Conservation (phyloP, 768 basidiomycete species). For the Tephrocybe sp. region DNA sequence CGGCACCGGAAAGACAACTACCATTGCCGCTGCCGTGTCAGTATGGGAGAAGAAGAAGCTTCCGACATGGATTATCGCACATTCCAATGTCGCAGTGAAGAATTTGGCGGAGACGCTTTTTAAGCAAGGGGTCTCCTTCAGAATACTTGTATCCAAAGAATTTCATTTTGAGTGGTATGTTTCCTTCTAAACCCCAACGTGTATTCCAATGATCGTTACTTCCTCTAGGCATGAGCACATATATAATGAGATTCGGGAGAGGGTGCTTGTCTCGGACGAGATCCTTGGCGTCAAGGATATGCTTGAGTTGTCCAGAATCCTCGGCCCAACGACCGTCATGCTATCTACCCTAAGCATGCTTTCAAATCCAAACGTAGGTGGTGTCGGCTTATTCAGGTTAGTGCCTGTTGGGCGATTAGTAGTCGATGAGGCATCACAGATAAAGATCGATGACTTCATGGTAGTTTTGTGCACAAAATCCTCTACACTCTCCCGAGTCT, state of each 20-base stretch:
- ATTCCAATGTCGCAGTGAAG: slow-evolving; percentile 51
- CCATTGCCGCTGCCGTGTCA: slow-evolving; percentile 41
- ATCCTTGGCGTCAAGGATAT: slow-evolving; percentile 24
- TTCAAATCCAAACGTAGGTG: slow-evolving; percentile 39
- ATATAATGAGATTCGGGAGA: slow-evolving; percentile 30
- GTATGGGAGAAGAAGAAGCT: slow-evolving; percentile 27
- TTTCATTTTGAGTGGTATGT: slow-evolving; percentile 47
- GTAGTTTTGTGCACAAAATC: slow-evolving; percentile 21
- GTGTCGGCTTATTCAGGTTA: slow-evolving; percentile 29
- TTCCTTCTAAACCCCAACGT: background rate
- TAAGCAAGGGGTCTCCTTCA: slow-evolving; percentile 34
- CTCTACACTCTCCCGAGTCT: background rate
- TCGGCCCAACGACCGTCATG: slow-evolving; percentile 32
- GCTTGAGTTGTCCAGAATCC: slow-evolving; percentile 19
- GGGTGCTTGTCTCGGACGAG: slow-evolving; percentile 40
- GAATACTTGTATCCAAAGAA: slow-evolving; percentile 43
- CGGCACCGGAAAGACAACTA: slow-evolving; percentile 52
- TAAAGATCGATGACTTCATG: slow-evolving; percentile 45
- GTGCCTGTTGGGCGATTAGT: slow-evolving; percentile 44
- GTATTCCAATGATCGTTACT: background rate
- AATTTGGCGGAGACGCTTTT: slow-evolving; percentile 44
- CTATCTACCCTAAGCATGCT: slow-evolving; percentile 51
- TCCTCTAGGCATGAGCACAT: slow-evolving; percentile 48
- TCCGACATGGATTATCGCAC: slow-evolving; percentile 40
- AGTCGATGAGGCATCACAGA: slow-evolving; percentile 58